Base-by-base conservation (phyloP, 805 yeast species). In the Yarrowia sp. region DNA sequence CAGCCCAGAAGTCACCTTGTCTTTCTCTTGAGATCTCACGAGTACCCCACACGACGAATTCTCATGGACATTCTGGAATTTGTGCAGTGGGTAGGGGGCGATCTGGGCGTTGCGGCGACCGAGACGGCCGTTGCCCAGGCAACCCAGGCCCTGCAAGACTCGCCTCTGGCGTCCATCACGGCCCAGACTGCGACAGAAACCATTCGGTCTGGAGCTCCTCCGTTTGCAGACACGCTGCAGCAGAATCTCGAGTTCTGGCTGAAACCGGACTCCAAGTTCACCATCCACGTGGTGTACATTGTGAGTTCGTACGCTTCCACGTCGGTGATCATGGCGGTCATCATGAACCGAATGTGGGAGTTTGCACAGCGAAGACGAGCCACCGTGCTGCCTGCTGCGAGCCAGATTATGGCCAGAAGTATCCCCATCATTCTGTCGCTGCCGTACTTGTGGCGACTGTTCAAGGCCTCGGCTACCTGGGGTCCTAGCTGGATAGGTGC, bases 301-400 rank as follows among this genome's bases (percentile, higher is more conserved):
- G 55, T 63, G n/a, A 38, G 48, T 38, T 63, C 67, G 36, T 63
- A 48, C 26, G 67, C 67, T 2, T 48, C 56, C 7, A 48, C 56
- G 11, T 48, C 56, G 5, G 56, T 63, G 8, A 63, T 63, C 22
- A 48, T 48, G 56, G 67, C 67, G 1, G 67, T 63, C n/a, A 49
- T 63, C n/a, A 49, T 63, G 56, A 63, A 63, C 67, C 43, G 56
- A 15, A 63, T 63, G 55, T 63, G 67, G 67, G 67, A 63, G 56
- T 49, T 63, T 48, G 56, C 56, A 15, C 55, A 49, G 38, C 56
- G 56, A 0, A 12, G 67, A 19, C 14, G 56, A 63, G 56, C 56
- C 10, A 48, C 56, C 3, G 45, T 36, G 1, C n/a, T 63, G 9
- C 67, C 67, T 0, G 32, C 38, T 3, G 55, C 56, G 8, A 40